A percentile compares a stretch with the other conserved stretches of the same genome.
phyloP scores from a whole-genome alignment of 2,329 filamentous ascomycete species.

The Sarocladium oryzae region DNA sequence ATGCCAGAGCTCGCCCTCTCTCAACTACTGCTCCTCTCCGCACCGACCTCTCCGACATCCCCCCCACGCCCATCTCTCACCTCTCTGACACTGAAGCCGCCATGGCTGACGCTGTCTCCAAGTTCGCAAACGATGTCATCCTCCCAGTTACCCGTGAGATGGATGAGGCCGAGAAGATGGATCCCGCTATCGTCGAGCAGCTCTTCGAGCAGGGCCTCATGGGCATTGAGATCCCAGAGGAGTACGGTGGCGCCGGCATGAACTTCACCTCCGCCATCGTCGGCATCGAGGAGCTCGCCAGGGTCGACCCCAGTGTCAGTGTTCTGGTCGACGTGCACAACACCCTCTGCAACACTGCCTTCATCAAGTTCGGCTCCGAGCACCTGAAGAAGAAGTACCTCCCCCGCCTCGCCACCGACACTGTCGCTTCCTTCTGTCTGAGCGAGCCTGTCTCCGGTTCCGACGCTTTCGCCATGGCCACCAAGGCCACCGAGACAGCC shows the following conservation, averaged over 20 bases:
- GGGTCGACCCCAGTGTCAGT: slow-evolving; percentile 89
- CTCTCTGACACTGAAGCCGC: slow-evolving; percentile 82
- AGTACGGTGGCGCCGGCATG: slow-evolving; percentile 95
- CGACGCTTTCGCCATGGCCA: slow-evolving; percentile 91
- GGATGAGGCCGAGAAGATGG: slow-evolving; percentile 96
- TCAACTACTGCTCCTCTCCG: slow-evolving; percentile 53
- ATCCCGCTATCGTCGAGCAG: slow-evolving; percentile 78
- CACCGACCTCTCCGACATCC: slow-evolving; percentile 60
- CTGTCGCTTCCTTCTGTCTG: slow-evolving; percentile 86
- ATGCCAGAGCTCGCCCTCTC: slow-evolving; percentile 39
- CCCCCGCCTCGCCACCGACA: slow-evolving; percentile 82
- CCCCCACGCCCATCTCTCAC: slow-evolving; percentile 88
- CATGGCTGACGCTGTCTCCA: slow-evolving; percentile 84
- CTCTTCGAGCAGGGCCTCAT: slow-evolving; percentile 97
- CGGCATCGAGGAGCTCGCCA: slow-evolving; percentile 91
- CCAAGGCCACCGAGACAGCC: slow-evolving; percentile 77
- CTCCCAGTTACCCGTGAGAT: slow-evolving; percentile 90
- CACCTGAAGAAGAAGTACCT: slow-evolving; percentile 79
- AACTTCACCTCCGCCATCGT: slow-evolving; percentile 97
- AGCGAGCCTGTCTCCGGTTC: slow-evolving; percentile 90
- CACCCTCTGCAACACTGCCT: slow-evolving; percentile 89
- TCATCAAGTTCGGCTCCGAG: slow-evolving; percentile 76
- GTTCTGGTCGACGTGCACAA: slow-evolving; percentile 98
- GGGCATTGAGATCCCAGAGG: slow-evolving; percentile 95
- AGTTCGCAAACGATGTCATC: slow-evolving; percentile 84